These are phyloP conservation scores for Aspergillus sergii DNA, from an alignment of 2,329 filamentous ascomycete species.

Conservation along the genomic window DNA sequence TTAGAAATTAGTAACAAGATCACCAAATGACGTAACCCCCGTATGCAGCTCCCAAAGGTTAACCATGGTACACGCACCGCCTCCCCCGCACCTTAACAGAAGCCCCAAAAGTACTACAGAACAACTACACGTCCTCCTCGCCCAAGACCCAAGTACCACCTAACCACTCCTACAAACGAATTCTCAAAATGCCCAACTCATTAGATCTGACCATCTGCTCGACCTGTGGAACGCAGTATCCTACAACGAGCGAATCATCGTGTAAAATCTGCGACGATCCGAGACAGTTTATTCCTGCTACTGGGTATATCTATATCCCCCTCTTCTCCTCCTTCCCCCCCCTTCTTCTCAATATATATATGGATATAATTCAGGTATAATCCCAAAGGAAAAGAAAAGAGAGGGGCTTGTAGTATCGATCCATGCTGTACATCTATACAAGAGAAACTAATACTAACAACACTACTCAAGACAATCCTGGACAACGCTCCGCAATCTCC, in stretches of 20 bases:
- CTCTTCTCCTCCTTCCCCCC: neutral
- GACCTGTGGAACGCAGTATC: constrained; percentile 31
- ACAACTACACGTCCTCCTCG: too few relatives aligned
- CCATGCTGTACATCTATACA: neutral
- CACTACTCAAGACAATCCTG: constrained; percentile 25
- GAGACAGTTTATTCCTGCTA: constrained; percentile 31
- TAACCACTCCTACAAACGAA: too few relatives aligned
- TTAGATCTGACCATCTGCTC: constrained; percentile 30
- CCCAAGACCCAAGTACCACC: too few relatives aligned
- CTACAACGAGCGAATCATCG: constrained; percentile 18
- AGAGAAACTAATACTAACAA: neutral
- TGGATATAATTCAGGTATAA: neutral
- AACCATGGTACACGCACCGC: too few relatives aligned
- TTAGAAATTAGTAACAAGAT: too few relatives aligned
- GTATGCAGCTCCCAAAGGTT: too few relatives aligned
- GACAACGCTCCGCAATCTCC: constrained; percentile 32
- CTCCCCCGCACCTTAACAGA: too few relatives aligned
- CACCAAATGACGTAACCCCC: too few relatives aligned
- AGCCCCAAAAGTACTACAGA: too few relatives aligned
- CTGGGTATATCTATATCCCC: constrained; percentile 22
- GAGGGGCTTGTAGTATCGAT: neutral
- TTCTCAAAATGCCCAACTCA: constrained; percentile 12
- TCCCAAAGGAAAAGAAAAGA: neutral
- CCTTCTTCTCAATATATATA: neutral
- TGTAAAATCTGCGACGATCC: constrained; percentile 37